Evolutionary conservation across 179 eudicot genomes (phyloP).

Genomic region (Carnegiea gigantea): DNA sequence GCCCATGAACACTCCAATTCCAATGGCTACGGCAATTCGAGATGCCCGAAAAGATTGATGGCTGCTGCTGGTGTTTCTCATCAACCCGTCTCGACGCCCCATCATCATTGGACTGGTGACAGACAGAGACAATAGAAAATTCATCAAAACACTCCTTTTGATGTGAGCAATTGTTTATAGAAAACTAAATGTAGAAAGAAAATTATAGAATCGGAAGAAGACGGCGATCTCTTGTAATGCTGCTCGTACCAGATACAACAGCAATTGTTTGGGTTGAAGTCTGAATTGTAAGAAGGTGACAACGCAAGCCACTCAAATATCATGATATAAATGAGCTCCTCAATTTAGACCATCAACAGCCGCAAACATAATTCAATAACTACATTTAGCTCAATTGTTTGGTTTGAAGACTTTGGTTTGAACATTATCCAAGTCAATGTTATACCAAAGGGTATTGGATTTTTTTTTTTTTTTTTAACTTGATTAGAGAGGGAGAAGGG

Average conservation of each 20-base stretch:
- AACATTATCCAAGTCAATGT: too few species aligned
- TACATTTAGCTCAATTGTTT: background rate
- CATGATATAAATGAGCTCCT: background rate
- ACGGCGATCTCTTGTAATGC: too few species aligned
- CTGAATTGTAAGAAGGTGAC: background rate
- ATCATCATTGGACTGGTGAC: conserved; percentile 32
- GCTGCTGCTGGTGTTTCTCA: conserved; percentile 27
- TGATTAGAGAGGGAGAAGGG: too few species aligned
- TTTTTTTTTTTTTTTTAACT: too few species aligned
- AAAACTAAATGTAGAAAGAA: background rate
- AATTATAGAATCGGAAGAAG: too few species aligned
- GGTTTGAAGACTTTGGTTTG: too few species aligned
- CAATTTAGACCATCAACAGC: background rate
- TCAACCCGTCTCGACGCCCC: conserved; percentile 60
- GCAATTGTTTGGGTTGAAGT: background rate
- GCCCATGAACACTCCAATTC: conserved; percentile 62
- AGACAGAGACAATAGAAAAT: background rate
- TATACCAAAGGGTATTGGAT: too few species aligned
- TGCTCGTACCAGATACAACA: too few species aligned
- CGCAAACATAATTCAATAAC: background rate
- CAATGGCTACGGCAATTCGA: conserved; percentile 57
- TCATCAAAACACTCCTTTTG: background rate
- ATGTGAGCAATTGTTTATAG: background rate
- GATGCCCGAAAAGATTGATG: conserved; percentile 44
- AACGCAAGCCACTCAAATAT: background rate